phyloP scores from a whole-genome alignment of 768 basidiomycete genomes.

The Podaxis sp. region DNA sequence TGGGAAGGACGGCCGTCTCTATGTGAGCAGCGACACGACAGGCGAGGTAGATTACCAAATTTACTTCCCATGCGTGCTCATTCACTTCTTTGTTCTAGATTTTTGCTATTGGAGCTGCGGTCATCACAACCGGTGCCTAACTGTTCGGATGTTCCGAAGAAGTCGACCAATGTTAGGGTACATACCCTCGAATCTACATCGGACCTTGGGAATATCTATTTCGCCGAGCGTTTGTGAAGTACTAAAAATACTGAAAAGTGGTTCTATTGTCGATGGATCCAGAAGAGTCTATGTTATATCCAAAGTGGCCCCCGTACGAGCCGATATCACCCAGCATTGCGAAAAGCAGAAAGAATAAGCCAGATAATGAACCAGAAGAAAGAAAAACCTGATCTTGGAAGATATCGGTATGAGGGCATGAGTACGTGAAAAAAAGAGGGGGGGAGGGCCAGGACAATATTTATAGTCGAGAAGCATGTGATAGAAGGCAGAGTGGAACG shows the following conservation, averaged over 20 bases:
- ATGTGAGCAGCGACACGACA: constrained; percentile 43
- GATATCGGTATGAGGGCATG: neutral
- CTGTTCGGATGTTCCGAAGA: neutral
- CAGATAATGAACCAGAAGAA: too few relatives aligned
- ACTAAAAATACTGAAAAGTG: neutral
- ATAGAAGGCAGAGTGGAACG: neutral
- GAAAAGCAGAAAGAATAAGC: too few relatives aligned
- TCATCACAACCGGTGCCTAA: neutral
- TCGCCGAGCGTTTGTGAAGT: neutral
- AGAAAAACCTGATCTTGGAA: neutral
- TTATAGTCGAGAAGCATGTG: neutral
- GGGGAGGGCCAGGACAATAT: neutral
- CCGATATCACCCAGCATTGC: too few relatives aligned
- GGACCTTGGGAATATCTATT: neutral
- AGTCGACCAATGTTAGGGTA: neutral
- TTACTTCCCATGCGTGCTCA: neutral
- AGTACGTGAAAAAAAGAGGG: neutral
- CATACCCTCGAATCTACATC: neutral
- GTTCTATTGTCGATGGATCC: neutral
- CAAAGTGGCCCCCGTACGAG: too few relatives aligned
- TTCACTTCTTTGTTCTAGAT: neutral
- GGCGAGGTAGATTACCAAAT: constrained; percentile 33
- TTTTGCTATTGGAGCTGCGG: neutral
- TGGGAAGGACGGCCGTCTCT: constrained; percentile 32
- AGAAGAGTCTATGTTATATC: too few relatives aligned